Conservation (phyloP, 257 asterid species). For the Petunia secreta region DNA sequence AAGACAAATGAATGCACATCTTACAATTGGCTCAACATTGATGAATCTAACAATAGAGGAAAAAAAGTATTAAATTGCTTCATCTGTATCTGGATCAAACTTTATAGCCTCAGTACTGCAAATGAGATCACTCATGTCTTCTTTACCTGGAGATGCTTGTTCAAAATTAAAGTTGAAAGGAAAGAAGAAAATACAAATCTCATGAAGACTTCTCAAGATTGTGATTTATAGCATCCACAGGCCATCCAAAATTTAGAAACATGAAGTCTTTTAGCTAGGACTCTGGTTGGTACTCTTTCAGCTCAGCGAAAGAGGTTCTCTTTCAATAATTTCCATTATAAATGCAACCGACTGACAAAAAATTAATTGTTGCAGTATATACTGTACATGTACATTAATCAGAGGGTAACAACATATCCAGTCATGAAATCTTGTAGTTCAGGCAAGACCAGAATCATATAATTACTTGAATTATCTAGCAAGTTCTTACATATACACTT, state of each 20-base stretch:
- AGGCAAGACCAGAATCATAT: conserved; percentile 47
- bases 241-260: neutral
- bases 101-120: conserved; percentile 64
- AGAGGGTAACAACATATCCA: conserved; percentile 46
- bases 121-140: conserved; percentile 78
- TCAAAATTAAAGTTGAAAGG: conserved; percentile 78
- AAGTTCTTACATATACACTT: conserved; percentile 42
- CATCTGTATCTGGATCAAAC: conserved; percentile 55
- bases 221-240: conserved; percentile 84
- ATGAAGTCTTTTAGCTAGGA: neutral
- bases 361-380: conserved; percentile 45
- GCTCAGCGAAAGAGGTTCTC: conserved; percentile 47
- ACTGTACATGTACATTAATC: conserved; percentile 46
- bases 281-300: conserved; percentile 21
- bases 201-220: conserved; percentile 70
- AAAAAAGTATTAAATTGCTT: no score
- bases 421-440: conserved; percentile 48
- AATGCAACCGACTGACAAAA: conserved; percentile 50
- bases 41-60: neutral
- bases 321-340: conserved; percentile 40
- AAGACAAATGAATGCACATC: neutral
- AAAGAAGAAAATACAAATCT: conserved; percentile 81
- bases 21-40: neutral
- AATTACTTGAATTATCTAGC: conserved; percentile 45
- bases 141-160: conserved; percentile 67